phyloP scores from a whole-genome alignment of 176 grass and related monocot genomes.

The Lolium multiflorum region DNA sequence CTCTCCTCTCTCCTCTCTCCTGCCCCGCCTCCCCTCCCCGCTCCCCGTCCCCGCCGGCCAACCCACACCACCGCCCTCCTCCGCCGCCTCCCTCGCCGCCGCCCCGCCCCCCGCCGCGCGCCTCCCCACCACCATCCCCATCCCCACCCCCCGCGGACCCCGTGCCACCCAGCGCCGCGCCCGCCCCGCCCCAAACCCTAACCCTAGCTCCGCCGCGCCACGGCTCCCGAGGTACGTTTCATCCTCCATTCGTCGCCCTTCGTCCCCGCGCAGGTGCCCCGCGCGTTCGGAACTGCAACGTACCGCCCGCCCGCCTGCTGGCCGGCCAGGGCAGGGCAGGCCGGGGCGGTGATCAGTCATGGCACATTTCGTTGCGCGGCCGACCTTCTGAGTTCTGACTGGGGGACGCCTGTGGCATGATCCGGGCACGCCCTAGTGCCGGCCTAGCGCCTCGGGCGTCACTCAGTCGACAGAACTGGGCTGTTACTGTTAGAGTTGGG shows the following conservation, averaged over 20 bases:
- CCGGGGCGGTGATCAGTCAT: neutral
- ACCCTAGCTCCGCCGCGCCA: conserved; percentile 50
- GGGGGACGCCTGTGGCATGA: neutral
- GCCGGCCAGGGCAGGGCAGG: too few species aligned
- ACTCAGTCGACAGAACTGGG: neutral
- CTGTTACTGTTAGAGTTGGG: neutral
- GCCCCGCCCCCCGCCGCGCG: too few species aligned
- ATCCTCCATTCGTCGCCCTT: neutral
- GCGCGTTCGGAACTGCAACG: too few species aligned
- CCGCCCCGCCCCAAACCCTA: conserved; percentile 55
- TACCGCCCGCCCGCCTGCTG: neutral
- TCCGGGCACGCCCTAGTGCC: neutral
- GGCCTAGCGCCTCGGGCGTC: neutral
- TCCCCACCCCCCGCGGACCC: neutral
- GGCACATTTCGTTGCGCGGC: conserved; percentile 1
- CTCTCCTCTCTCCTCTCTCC: too few species aligned
- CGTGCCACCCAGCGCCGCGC: too few species aligned
- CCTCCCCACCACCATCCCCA: too few species aligned
- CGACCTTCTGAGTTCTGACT: neutral
- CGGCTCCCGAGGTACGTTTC: conserved; percentile 29
- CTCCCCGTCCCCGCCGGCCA: too few species aligned
- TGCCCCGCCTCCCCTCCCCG: too few species aligned
- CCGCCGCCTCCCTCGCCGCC: too few species aligned
- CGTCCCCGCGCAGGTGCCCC: neutral
- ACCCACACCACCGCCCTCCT: too few species aligned